Conservation (phyloP, 306 rosid genomes). For the Glycyrrhiza uralensis region DNA sequence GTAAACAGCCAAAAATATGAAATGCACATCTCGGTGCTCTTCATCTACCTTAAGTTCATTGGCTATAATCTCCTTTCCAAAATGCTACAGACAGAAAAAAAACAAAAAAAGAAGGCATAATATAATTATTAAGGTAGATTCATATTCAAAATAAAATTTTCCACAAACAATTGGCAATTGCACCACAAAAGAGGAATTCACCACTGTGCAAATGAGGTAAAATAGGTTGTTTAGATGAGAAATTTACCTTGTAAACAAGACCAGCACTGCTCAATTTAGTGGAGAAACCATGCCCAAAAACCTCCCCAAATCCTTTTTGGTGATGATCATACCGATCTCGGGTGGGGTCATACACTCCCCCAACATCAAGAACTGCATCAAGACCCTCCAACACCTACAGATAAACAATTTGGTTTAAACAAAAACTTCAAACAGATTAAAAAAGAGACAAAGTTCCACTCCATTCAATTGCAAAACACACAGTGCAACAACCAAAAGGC, state of each 20-base stretch:
- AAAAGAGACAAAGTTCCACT: not conserved
- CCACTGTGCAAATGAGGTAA: not conserved
- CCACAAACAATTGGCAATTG: not conserved
- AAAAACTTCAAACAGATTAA: not conserved
- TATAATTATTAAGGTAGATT: not conserved
- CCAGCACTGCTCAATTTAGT: conserved; percentile 98
- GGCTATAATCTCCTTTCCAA: conserved; percentile 90
- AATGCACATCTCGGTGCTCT: conserved; percentile 69
- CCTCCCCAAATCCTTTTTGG: conserved; percentile 91
- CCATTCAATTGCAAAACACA: not conserved
- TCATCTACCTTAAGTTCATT: conserved; percentile 85
- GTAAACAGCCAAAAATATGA: conserved; percentile 78
- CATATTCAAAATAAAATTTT: not conserved
- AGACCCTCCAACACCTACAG: conserved; percentile 77
- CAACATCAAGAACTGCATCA: conserved; percentile 98
- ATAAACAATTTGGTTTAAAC: conserved; percentile 4
- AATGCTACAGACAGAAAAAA: conserved; percentile 58
- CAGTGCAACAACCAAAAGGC: not conserved
- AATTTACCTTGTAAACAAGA: conserved; percentile 77
- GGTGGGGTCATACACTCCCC: conserved; percentile 83
- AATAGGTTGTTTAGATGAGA: conserved; percentile 3
- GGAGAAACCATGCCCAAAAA: conserved; percentile 83
- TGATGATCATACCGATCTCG: conserved; percentile 91
- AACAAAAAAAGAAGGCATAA: not conserved
- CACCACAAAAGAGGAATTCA: not conserved